phyloP scores from a whole-genome alignment of 805 yeast genomes.

The Hanseniaspora nectarophila region DNA sequence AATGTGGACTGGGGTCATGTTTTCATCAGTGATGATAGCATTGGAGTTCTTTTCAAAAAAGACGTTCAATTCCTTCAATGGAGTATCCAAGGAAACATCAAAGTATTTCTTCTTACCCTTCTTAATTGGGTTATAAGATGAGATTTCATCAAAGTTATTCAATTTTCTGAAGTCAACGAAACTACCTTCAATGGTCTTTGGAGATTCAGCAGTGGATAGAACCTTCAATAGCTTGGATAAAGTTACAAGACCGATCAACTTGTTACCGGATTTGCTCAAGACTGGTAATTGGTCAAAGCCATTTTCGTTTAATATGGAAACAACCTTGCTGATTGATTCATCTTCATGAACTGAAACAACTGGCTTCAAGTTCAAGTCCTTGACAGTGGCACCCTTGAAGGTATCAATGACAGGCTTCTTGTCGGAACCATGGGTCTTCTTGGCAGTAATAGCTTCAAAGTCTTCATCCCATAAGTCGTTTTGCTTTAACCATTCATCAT shows the following conservation, averaged over 20 bases:
- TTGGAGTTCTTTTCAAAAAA: conserved; percentile 78
- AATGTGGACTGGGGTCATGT: conserved; percentile 63
- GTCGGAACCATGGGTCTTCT: conserved; percentile 15
- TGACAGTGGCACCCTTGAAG: conserved; percentile 47
- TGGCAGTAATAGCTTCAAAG: conserved; percentile 29
- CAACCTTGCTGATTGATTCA: conserved; percentile 52
- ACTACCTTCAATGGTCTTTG: conserved; percentile 36
- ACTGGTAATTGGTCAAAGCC: conserved; percentile 84
- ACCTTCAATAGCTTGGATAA: conserved; percentile 58
- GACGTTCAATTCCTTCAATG: conserved; percentile 54
- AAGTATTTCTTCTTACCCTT: conserved; percentile 55
- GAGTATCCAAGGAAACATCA: conserved; percentile 52
- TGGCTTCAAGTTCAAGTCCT: conserved; percentile 62
- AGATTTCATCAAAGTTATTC: conserved; percentile 46
- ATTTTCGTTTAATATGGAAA: conserved; percentile 56
- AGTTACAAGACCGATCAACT: conserved; percentile 64
- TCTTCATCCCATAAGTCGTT: conserved; percentile 59
- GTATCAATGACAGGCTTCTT: conserved; percentile 32
- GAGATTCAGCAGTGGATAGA: conserved; percentile 49
- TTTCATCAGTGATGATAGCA: conserved; percentile 66
- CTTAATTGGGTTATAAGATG: conserved; percentile 50
- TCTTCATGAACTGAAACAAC: conserved; percentile 58
- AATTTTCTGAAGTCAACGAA: conserved; percentile 67
- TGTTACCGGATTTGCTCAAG: conserved; percentile 37
- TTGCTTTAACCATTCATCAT: conserved; percentile 79